Evolutionary conservation across 2,329 filamentous ascomycete genomes (phyloP).

Genomic region (Ascomycota sp.): DNA sequence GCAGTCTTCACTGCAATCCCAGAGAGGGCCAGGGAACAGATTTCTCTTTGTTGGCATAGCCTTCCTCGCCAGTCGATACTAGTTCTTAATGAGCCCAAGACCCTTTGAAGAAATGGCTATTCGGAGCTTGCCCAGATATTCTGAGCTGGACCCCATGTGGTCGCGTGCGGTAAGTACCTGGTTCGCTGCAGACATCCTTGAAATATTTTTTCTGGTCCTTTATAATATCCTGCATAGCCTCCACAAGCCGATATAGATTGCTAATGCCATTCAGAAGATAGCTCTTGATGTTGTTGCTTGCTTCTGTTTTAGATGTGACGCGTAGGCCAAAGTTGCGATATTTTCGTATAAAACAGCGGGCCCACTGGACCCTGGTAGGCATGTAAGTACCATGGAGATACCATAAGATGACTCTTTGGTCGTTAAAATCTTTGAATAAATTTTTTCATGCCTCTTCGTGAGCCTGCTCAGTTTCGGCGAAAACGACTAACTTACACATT

Average conservation of each 20-base stretch:
- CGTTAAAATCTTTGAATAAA: background rate
- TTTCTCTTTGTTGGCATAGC: no score
- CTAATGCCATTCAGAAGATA: background rate
- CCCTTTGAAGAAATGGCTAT: no score
- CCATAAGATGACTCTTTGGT: background rate
- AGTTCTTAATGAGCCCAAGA: no score
- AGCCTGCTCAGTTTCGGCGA: background rate
- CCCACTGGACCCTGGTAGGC: background rate
- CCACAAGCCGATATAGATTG: background rate
- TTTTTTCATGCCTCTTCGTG: background rate
- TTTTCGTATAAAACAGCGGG: background rate
- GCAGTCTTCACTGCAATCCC: no score
- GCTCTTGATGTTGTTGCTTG: background rate
- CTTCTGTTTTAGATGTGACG: background rate
- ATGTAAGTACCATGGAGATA: background rate
- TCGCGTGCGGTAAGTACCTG: background rate
- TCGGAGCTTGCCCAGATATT: background rate
- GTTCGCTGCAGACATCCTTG: background rate
- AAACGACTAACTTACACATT: no score
- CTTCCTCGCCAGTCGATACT: no score
- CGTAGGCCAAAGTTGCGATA: background rate
- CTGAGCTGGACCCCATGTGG: background rate
- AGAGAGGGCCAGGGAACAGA: no score
- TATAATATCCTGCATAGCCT: background rate
- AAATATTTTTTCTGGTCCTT: no score